phyloP scores from a whole-genome alignment of 257 asterid species.

The Paraleonurus japonicus region DNA sequence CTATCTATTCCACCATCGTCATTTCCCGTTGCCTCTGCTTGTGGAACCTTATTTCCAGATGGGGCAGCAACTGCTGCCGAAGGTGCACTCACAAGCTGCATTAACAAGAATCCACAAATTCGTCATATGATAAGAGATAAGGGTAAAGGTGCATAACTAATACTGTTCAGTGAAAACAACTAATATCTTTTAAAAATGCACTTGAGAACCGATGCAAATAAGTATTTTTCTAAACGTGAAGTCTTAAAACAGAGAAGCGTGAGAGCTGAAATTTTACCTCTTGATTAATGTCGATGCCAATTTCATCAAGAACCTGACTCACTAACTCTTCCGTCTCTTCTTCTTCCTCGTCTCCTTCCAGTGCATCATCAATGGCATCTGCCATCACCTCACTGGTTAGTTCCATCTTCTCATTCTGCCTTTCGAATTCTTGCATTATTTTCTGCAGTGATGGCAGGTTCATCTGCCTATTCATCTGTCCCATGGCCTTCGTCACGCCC shows the following conservation, averaged over 20 bases:
- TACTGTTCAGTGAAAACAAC: too few species aligned
- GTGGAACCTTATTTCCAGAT: slow-evolving; percentile 79
- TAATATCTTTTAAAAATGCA: too few species aligned
- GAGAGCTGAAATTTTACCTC: slow-evolving; percentile 55
- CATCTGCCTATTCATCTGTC: slow-evolving; percentile 99
- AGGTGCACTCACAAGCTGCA: slow-evolving; percentile 92
- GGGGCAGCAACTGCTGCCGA: slow-evolving; percentile 88
- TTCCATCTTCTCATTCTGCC: slow-evolving; percentile 97
- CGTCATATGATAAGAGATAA: slow-evolving; percentile 11
- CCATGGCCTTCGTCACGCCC: slow-evolving; percentile 99
- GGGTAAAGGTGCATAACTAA: too few species aligned
- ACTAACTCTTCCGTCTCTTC: slow-evolving; percentile 97
- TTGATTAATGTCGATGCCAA: slow-evolving; percentile 80
- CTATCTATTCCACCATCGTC: slow-evolving; percentile 91
- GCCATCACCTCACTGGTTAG: slow-evolving; percentile 92
- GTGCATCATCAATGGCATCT: slow-evolving; percentile 96
- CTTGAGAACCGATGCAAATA: too few species aligned
- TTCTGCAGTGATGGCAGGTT: slow-evolving; percentile 91
- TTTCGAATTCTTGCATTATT: slow-evolving; percentile 99
- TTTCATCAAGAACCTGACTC: slow-evolving; percentile 95
- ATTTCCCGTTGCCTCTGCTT: slow-evolving; percentile 78
- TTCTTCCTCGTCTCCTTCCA: slow-evolving; percentile 99
- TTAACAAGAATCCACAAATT: slow-evolving; percentile 12
- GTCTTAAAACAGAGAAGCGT: background rate
- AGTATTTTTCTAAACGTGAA: too few species aligned